Conservation (phyloP, 495 filamentous ascomycete genomes). For the Trichoderma gamsii region DNA sequence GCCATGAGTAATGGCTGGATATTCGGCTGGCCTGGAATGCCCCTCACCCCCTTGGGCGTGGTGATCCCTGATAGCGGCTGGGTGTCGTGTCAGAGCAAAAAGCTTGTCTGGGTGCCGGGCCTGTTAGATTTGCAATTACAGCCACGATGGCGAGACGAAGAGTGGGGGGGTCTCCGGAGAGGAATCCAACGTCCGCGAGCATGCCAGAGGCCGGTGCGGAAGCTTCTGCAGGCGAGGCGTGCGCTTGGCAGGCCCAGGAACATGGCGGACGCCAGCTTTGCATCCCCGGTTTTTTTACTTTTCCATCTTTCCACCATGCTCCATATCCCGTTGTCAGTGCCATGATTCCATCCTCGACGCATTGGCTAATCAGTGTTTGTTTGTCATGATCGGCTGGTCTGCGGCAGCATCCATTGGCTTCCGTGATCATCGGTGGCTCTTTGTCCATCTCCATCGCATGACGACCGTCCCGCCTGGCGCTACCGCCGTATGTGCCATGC, state of each 20-base stretch:
- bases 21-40: conserved; percentile 3
- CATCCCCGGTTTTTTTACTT: conserved; percentile 8
- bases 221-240: not conserved
- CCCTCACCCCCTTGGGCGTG: conserved; percentile 2
- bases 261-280: not conserved
- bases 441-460: not conserved
- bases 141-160: conserved; percentile 11
- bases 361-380: not conserved
- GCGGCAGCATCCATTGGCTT: conserved; percentile 1
- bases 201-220: not conserved
- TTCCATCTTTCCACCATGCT: not conserved
- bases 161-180: conserved; percentile 1
- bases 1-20: conserved; percentile 1
- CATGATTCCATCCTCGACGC: not conserved
- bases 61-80: conserved; percentile 9
- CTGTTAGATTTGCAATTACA: conserved; percentile 14
- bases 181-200: conserved; percentile 7
- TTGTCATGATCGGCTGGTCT: conserved; percentile 5
- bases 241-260: conserved; percentile 8
- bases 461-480: not conserved
- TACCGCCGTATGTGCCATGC: not conserved
- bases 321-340: not conserved
- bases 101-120: conserved; percentile 12
- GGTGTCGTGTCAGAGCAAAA: conserved; percentile 9
- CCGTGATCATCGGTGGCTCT: conserved; percentile 7